Conservation (phyloP, 129 eudicot genomes). For the Tagetes patula region DNA sequence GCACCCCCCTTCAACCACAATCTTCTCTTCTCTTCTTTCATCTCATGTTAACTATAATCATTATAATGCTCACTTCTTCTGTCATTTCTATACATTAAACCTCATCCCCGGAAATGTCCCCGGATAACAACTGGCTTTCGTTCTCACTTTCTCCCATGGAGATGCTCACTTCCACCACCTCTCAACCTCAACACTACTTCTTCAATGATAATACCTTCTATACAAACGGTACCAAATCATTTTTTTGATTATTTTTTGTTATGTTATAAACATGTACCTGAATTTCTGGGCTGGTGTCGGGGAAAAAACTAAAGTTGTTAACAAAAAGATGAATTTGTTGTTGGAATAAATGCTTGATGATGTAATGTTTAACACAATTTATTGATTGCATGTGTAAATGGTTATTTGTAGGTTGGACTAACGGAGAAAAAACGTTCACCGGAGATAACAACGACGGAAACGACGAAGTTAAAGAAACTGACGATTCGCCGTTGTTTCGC, state of each 20-base stretch:
- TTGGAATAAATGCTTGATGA: conserved; percentile 30
- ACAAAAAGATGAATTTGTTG: conserved; percentile 18
- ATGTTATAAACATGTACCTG: background rate
- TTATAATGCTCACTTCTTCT: no score
- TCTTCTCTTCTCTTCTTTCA: background rate
- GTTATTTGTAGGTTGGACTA: conserved; percentile 43
- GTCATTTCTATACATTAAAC: background rate
- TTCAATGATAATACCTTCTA: conserved; percentile 68
- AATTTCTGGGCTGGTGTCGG: conserved; percentile 49
- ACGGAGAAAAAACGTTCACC: conserved; percentile 43
- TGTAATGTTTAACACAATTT: background rate
- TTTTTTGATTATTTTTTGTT: background rate
- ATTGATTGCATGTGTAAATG: conserved; percentile 26
- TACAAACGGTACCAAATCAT: conserved; percentile 42
- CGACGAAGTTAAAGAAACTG: conserved; percentile 22
- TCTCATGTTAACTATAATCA: background rate
- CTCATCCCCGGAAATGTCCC: conserved; percentile 49
- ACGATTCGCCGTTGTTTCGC: conserved; percentile 38
- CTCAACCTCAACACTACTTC: conserved; percentile 56
- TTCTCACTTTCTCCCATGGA: conserved; percentile 72
- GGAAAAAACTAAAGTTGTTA: conserved; percentile 30
- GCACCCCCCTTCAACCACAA: conserved; percentile 14
- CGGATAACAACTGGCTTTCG: conserved; percentile 66
- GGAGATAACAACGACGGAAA: conserved; percentile 39
- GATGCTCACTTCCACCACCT: conserved; percentile 48